Base-by-base conservation (phyloP, 495 filamentous ascomycete species). In the Penicillium samsonianum region DNA sequence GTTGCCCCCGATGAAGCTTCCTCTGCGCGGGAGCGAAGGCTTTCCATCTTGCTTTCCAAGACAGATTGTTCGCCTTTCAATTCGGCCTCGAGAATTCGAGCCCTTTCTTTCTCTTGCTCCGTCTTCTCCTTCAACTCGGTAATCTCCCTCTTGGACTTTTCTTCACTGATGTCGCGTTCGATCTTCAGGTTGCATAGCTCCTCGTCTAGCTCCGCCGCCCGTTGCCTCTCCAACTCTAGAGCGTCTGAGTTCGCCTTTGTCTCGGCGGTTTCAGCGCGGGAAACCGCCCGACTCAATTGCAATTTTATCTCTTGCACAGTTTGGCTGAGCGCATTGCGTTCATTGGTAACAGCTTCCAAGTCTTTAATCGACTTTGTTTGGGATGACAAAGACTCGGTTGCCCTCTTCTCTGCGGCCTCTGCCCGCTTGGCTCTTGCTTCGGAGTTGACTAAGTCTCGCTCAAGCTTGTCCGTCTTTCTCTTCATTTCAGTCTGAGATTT, bases 1-100 rank as follows among this genome's bases (percentile, higher is more conserved):
- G 82, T 82, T 40, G 84, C 81, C 19, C 91, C 89, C 5, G 91
- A 91, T 0, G 91, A 92, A 4, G 87, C 90, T 69, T 99, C 95
- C 76, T 99, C 95, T 9, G 90, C 91, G 20, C 89, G 82, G 19
- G 86, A 81, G 17, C 95, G 86, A 66, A 96, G 83, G 37, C 88
- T 87, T 66, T 99, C 95, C 63, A 98, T 80, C 65, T 94, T 94
- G 65, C 87, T 88, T 73, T 99, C 95, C 63, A 97, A 80, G 30
- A 85, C 80, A 26, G 78, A 77, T 40, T 92, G 87, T 72, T 99
- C 95, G 16, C 80, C 82, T 63, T 89, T 91, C 65, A 94, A 74
- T 68, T 97, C 95, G 8, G 87, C 69, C 65, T 98, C 92, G 10
- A 84, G 69, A 17, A 84, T 78, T 7, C 82, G 80, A 3, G 86